Evolutionary conservation across 2,329 filamentous ascomycete genomes (phyloP).

Genomic region (Phoma herbarum): DNA sequence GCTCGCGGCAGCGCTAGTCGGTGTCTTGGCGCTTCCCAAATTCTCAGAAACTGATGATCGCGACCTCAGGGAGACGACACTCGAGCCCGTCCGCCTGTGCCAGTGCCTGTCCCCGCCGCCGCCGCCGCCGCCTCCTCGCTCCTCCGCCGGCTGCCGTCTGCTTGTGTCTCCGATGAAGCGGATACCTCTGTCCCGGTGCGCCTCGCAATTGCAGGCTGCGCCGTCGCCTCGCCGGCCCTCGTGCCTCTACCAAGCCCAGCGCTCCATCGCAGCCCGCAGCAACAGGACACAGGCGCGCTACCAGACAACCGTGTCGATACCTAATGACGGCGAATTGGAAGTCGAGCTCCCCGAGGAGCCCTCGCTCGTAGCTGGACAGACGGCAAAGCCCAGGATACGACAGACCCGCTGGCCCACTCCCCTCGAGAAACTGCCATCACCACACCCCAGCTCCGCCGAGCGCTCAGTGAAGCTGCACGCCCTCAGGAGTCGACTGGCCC

Average conservation of each 20-base stretch:
- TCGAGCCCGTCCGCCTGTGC: constrained; percentile 10
- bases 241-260: constrained; percentile 42
- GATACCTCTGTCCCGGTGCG: constrained; percentile 68
- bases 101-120: too few species aligned
- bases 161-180: constrained; percentile 63
- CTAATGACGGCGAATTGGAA: constrained; percentile 3
- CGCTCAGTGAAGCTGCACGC: constrained; percentile 89
- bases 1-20: constrained; percentile 7
- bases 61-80: constrained; percentile 6
- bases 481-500: constrained; percentile 85
- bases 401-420: constrained; percentile 24
- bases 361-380: constrained; percentile 1
- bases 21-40: constrained; percentile 19
- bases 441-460: constrained; percentile 71
- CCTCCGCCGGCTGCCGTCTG: constrained; percentile 15
- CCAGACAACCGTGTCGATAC: constrained; percentile 13
- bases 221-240: constrained; percentile 55
- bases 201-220: constrained; percentile 65
- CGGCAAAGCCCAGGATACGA: constrained; percentile 6
- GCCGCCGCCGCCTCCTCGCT: constrained; percentile 30
- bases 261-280: constrained; percentile 19
- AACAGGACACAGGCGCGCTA: neutral
- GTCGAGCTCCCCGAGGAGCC: constrained; percentile 4
- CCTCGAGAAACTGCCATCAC: constrained; percentile 70
- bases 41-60: constrained; percentile 14